Evolutionary conservation across 1,139 yeast species (phyloP), one percentile per base, ranked within the genome.

Genomic region (Trichomonascaceae sp.): DNA sequence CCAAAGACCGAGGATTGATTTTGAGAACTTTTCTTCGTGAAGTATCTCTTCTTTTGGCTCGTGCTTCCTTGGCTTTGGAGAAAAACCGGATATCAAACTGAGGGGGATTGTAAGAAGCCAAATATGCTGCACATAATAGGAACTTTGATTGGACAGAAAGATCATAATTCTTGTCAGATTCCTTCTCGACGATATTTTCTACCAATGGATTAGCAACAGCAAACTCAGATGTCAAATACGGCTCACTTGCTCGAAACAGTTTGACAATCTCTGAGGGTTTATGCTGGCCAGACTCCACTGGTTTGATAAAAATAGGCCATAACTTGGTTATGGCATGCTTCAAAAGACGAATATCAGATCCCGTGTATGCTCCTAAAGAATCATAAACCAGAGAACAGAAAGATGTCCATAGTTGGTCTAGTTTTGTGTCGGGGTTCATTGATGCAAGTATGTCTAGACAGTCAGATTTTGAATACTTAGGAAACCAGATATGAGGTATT

Each of bases 31-130:
- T 77, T 56, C 74, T 75, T 51, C 74, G 74, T 61, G 63, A 74
- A 61, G 71, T 68, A 62, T 66, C 70, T 55, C 78, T 66, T 58
- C 79, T 59, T 64, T 77, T 69, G 57, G 73, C 67, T 60, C 73
- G 76, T 43, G 78, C 73, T 18, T 79, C 80, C 59, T 81, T 80
- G 22, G 84, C 74, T 57, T 76, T 78, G 47, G 91, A 82, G 60
- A 85, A 86, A 55, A 77, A 72, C 46, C 80, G 77, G 58, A 81
- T 72, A 65, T 86, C 95, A 58, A 74, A 73, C 57, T 78, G 78
- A 3, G 83, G 81, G 5, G 82, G 82, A 51, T 81, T 80, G 63
- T 77, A 83, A 0, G 91, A 84, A 0, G 91, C 90, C 53, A 86
- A 71, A 62, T 83, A 86, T 0, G 88, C 82, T 1, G 91, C 87